Conservation (phyloP, 108 stramenopile genomes). For the Skeletonema menzelii region DNA sequence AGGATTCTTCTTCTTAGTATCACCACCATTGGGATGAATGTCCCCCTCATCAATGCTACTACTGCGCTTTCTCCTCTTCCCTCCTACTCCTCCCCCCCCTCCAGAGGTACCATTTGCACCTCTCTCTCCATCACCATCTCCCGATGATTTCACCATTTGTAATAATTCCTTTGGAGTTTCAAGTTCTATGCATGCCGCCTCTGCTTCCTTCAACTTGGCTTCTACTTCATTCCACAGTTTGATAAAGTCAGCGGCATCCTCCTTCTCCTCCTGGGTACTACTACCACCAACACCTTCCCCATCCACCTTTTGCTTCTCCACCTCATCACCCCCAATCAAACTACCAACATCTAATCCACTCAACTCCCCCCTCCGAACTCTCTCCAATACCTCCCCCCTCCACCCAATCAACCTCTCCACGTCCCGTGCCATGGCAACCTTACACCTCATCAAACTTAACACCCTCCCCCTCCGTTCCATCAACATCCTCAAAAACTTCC, state of each 20-base stretch:
- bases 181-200: conserved; percentile 45
- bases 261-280: not conserved
- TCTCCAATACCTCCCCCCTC: conserved; percentile 31
- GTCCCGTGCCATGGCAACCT: conserved; percentile 71
- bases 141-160: conserved; percentile 23
- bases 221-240: conserved; percentile 59
- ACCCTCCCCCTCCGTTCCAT: conserved; percentile 53
- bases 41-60: conserved; percentile 33
- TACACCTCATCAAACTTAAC: conserved; percentile 68
- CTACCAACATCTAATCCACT: conserved; percentile 6
- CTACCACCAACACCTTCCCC: not conserved
- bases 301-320: not conserved
- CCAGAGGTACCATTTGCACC: not conserved
- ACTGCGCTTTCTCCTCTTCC: conserved; percentile 34
- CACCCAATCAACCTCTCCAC: conserved; percentile 54
- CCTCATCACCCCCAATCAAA: not conserved
- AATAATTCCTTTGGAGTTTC: conserved; percentile 38
- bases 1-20: conserved; percentile 16
- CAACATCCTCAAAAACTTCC: conserved; percentile 56
- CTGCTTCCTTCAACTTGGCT: conserved; percentile 42
- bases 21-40: conserved; percentile 3
- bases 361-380: conserved; percentile 4
- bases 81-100: conserved; percentile 1
- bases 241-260: conserved; percentile 35
- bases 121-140: not conserved